Conservation (phyloP, 306 rosid genomes). For the Erythrophleum fordii region DNA sequence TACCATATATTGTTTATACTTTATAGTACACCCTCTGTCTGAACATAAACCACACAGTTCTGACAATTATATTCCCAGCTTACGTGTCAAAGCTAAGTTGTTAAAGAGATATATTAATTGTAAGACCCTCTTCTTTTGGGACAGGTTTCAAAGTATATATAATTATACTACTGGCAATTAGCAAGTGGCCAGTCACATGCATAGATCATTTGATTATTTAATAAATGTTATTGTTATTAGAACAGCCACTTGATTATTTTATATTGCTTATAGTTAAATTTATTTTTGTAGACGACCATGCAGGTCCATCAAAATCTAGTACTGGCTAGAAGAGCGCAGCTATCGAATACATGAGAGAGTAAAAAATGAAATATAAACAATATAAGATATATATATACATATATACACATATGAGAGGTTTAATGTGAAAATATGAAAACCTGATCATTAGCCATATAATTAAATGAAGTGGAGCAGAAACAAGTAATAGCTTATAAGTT, state of each 20-base stretch:
- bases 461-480: neutral
- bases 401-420: too few relatives aligned
- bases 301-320: too few relatives aligned
- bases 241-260: neutral
- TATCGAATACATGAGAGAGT: too few relatives aligned
- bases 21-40: neutral
- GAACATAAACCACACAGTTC: neutral
- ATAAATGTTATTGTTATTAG: neutral
- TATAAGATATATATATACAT: too few relatives aligned
- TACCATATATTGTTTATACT: too few relatives aligned
- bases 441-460: neutral
- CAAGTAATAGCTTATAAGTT: neutral
- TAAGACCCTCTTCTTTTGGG: neutral
- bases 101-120: neutral
- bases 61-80: neutral
- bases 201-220: neutral
- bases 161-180: too few relatives aligned
- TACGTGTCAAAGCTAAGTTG: neutral
- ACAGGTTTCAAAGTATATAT: neutral
- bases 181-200: constrained; percentile 4
- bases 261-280: neutral
- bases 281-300: too few relatives aligned
- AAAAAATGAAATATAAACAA: too few relatives aligned
- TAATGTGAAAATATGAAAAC: neutral
- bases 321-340: too few relatives aligned